These are phyloP conservation scores for Candida tropicalis DNA, from an alignment of 1,139 yeast species.

Conservation along the genomic window DNA sequence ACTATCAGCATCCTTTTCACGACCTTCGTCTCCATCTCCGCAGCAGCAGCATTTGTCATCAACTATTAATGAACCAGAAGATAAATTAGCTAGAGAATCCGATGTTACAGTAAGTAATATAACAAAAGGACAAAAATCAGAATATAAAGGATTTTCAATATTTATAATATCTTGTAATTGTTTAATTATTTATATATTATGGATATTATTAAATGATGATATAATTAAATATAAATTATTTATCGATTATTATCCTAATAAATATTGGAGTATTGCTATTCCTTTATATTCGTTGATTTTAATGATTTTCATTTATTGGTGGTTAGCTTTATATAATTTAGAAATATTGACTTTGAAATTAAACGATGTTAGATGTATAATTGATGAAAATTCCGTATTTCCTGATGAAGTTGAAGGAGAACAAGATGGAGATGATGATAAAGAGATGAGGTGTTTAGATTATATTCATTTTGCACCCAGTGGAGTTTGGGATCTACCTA, in stretches of 20 bases:
- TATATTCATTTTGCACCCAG: conserved; percentile 61
- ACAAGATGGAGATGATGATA: conserved; percentile 1
- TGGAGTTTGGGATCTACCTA: conserved; percentile 84
- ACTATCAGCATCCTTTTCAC: conserved; percentile 8
- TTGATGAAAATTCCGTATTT: conserved; percentile 66
- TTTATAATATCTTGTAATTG: conserved; percentile 61
- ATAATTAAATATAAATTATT: conserved; percentile 51
- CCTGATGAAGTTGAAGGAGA: conserved; percentile 27
- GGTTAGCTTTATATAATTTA: conserved; percentile 68
- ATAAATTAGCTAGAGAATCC: conserved; percentile 69
- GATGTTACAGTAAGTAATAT: conserved; percentile 72
- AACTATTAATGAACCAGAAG: conserved; percentile 23
- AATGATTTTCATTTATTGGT: conserved; percentile 73
- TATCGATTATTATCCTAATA: conserved; percentile 75
- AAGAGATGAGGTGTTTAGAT: conserved; percentile 21
- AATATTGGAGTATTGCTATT: conserved; percentile 84
- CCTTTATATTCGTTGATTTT: conserved; percentile 71
- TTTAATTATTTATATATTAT: conserved; percentile 56
- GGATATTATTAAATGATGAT: conserved; percentile 70
- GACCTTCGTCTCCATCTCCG: conserved; percentile 14
- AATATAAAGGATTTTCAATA: conserved; percentile 81
- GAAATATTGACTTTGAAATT: conserved; percentile 68
- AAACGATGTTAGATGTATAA: conserved; percentile 61
- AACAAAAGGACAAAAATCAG: conserved; percentile 40
- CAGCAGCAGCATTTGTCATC: not conserved